Evolutionary conservation across 2,329 filamentous ascomycete genomes (phyloP), one percentile per base, ranked within the genome.

Genomic region (Fusarium sp.): DNA sequence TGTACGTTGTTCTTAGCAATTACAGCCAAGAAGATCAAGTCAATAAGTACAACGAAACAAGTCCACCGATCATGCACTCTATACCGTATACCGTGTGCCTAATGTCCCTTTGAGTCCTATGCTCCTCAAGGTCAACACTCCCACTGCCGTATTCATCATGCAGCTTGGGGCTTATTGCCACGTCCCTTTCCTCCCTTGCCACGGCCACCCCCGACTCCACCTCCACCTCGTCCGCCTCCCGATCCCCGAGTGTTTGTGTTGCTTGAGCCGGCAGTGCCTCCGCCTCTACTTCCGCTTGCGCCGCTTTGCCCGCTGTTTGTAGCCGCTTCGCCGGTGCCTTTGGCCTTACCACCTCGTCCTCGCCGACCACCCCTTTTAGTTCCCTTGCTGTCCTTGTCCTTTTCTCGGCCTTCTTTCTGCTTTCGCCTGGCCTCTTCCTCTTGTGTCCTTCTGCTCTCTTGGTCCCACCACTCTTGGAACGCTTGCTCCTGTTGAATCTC

Each of bases 401-500:
- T 84, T 49, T 83, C 82, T 66, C 81, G 82, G 39, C 79, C 79
- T 28, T 75, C 72, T 39, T 81, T 83, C 47, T 80, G 79, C 31
- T 81, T 79, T 56, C 83, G 81, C 49, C 83, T 79, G 7, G 86
- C 86, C 70, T 89, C 88, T 69, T 90, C 90, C 74, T 92, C 90
- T 73, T 92, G 91, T 42, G 92, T 89, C 35, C 93, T 87, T 68
- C 88, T 88, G 77, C 92, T 94, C 82, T 98, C 95, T 71, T 93
- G 91, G 75, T 97, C 94, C 95, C 95, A 98, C 95, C 95, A 98
- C 80, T 97, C 92, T 80, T 98, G 94, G 80, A 99, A 99, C 58
- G 94, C 94, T 80, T 99, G 96, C 82, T 99, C 96, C 74, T 96
- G 91, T 81, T 99, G 96, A 67, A 99, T 99, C 72, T 98, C 96